These are phyloP conservation scores for Prunus salicina DNA, from an alignment of 306 rosid species.

Conservation along the genomic window DNA sequence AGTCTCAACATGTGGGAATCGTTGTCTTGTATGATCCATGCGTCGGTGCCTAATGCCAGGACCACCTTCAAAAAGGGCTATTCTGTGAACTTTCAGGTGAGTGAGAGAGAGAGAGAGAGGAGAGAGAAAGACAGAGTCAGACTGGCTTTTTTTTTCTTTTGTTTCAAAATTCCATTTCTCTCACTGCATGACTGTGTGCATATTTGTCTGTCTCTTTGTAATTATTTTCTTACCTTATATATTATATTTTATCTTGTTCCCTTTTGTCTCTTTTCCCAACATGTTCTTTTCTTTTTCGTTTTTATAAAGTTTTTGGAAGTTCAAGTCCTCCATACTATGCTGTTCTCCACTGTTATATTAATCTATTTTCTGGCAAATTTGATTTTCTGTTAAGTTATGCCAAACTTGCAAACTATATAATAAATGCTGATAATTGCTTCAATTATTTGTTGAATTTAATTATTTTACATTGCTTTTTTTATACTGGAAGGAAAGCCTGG, in stretches of 20 bases:
- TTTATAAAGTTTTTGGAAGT: slow-evolving; percentile 4
- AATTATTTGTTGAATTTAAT: no score
- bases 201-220: neutral
- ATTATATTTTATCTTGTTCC: neutral
- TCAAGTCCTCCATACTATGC: neutral
- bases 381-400: neutral
- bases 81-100: slow-evolving; percentile 66
- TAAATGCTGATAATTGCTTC: no score
- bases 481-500: no score
- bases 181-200: neutral
- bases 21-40: slow-evolving; percentile 72
- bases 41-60: slow-evolving; percentile 77
- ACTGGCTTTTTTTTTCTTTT: neutral
- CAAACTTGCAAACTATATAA: no score
- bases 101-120: neutral
- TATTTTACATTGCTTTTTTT: no score
- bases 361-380: neutral
- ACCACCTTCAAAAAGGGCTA: slow-evolving; percentile 47
- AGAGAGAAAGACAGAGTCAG: no score
- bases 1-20: slow-evolving; percentile 99
- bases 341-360: neutral
- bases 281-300: slow-evolving; percentile 11
- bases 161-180: neutral
- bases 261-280: slow-evolving; percentile 3
- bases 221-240: slow-evolving; percentile 2